Evolutionary conservation across 352 stramenopile species (phyloP).

Genomic region (Pythium inflatum): DNA sequence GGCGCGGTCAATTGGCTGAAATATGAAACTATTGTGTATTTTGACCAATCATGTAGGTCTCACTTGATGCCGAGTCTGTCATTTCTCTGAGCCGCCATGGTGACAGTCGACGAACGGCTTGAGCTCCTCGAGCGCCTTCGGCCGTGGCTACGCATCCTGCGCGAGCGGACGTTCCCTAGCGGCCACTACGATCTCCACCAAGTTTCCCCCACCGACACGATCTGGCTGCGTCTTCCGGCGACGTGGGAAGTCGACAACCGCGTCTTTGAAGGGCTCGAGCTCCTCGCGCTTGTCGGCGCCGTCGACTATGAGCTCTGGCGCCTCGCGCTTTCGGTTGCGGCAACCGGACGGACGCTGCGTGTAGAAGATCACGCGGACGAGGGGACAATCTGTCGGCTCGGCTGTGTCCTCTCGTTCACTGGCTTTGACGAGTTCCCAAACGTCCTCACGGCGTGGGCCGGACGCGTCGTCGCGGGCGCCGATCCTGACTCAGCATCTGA

Average conservation of each 20-base stretch:
- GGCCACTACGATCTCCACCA: neutral
- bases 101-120: neutral
- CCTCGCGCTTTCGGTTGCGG: neutral
- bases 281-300: slow-evolving; percentile 11
- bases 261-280: slow-evolving; percentile 19
- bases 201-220: neutral
- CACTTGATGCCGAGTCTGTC: too few relatives aligned
- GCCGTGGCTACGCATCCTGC: slow-evolving; percentile 16
- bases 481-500: neutral
- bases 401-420: slow-evolving; percentile 16
- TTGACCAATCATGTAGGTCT: too few relatives aligned
- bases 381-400: neutral
- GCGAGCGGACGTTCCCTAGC: slow-evolving; percentile 12
- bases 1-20: too few relatives aligned
- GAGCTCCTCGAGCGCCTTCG: slow-evolving; percentile 9
- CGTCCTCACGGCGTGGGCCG: neutral
- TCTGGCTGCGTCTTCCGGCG: slow-evolving; percentile 13
- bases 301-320: slow-evolving; percentile 7
- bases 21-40: too few relatives aligned
- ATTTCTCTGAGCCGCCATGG: too few relatives aligned
- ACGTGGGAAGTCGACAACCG: slow-evolving; percentile 9
- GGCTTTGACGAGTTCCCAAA: slow-evolving; percentile 7
- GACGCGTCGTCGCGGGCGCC: neutral
- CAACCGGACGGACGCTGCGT: neutral
- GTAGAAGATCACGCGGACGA: too few relatives aligned